Conservation (phyloP, 352 stramenopile genomes). For the Globisporangium spiculum region DNA sequence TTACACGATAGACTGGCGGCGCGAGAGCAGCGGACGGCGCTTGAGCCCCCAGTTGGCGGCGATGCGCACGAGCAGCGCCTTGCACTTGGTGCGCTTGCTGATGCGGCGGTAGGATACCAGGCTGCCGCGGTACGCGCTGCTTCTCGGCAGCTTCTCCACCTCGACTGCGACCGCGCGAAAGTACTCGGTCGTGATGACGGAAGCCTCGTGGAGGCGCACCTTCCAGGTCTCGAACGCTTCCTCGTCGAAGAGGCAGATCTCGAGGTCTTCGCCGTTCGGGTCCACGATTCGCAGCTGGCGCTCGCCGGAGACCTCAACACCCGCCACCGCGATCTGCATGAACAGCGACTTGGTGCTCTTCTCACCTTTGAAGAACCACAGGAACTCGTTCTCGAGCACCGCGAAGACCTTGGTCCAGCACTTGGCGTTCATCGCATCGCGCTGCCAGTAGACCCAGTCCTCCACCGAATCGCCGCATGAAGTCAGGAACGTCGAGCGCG, state of each 20-base stretch:
- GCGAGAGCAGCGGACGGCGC: constrained; percentile 14
- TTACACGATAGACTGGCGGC: constrained; percentile 8
- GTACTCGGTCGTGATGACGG: constrained; percentile 57
- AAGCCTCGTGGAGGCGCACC: constrained; percentile 54
- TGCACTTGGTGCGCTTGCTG: constrained; percentile 49
- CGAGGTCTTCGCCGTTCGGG: constrained; percentile 71
- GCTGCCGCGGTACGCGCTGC: constrained; percentile 64
- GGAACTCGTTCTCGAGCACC: constrained; percentile 77
- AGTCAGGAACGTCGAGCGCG: constrained; percentile 46
- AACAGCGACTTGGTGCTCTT: constrained; percentile 57
- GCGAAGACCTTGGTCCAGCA: constrained; percentile 85
- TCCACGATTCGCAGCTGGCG: constrained; percentile 66
- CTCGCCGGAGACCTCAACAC: constrained; percentile 61
- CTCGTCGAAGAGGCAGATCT: constrained; percentile 67
- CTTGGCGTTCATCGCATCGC: constrained; percentile 53
- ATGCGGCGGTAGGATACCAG: constrained; percentile 59
- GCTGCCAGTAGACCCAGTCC: constrained; percentile 86
- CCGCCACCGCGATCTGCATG: constrained; percentile 73
- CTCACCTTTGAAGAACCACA: constrained; percentile 75
- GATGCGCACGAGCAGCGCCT: constrained; percentile 41
- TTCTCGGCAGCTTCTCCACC: constrained; percentile 50
- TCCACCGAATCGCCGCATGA: constrained; percentile 44
- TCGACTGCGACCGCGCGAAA: constrained; percentile 60
- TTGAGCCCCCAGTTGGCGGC: constrained; percentile 37
- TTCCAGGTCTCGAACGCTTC: constrained; percentile 50